phyloP scores from a whole-genome alignment of 2,329 filamentous ascomycete species.

The Plenodomus biglobosus region DNA sequence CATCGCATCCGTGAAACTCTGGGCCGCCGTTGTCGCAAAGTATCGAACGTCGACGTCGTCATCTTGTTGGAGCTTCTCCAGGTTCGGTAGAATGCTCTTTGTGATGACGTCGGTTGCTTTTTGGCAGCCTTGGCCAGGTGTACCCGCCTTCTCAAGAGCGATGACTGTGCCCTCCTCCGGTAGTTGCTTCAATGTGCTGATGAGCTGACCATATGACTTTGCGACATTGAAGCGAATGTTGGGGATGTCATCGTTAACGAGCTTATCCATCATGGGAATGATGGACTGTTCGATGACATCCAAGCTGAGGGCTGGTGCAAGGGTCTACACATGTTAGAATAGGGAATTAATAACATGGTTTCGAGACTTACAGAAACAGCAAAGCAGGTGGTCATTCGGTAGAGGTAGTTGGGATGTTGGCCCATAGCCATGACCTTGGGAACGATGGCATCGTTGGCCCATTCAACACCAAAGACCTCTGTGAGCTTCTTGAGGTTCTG shows the following conservation, averaged over 20 bases:
- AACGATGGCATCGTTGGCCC: constrained; percentile 95
- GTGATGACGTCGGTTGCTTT: constrained; percentile 79
- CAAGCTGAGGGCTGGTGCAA: constrained; percentile 88
- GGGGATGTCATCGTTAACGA: constrained; percentile 91
- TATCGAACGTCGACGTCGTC: constrained; percentile 98
- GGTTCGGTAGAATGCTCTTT: constrained; percentile 80
- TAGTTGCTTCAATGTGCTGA: constrained; percentile 87
- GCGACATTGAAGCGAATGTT: constrained; percentile 99
- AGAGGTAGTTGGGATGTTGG: constrained; percentile 96
- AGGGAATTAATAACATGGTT: background rate
- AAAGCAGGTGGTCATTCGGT: constrained; percentile 99
- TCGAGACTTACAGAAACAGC: constrained; percentile 80
- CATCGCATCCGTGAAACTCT: constrained; percentile 48
- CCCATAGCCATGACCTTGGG: constrained; percentile 99
- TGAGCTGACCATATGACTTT: constrained; percentile 90
- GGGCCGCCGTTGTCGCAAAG: constrained; percentile 89
- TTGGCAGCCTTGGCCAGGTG: constrained; percentile 61
- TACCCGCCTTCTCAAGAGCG: constrained; percentile 77
- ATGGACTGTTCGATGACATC: constrained; percentile 92
- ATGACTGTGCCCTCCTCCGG: constrained; percentile 86
- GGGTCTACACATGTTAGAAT: constrained; percentile 63
- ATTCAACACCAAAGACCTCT: constrained; percentile 96
- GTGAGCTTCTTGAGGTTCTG: constrained; percentile 98
- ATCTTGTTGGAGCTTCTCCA: constrained; percentile 95
- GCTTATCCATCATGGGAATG: constrained; percentile 92